Percentiles rank a stretch among this genome's conserved stretches.
Conservation (phyloP, 2,329 filamentous ascomycete genomes). For the Epichloe typhina region DNA sequence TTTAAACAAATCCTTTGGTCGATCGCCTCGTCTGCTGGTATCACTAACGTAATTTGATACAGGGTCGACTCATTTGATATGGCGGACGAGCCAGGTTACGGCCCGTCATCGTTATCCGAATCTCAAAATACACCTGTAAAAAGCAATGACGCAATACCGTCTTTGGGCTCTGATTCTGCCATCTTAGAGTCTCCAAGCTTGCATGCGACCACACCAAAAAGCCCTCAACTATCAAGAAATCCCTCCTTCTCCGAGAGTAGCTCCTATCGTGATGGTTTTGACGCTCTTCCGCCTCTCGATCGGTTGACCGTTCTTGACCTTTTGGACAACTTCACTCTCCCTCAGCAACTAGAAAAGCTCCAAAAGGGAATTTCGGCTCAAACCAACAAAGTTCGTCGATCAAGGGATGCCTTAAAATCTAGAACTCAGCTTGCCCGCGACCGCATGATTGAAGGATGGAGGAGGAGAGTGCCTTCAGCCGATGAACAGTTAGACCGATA, state of each 20-base stretch:
- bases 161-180: conserved; percentile 28
- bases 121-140: conserved; percentile 30
- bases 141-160: conserved; percentile 26
- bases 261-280: conserved; percentile 81
- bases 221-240: conserved; percentile 55
- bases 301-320: conserved; percentile 85
- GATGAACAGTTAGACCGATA: conserved; percentile 92
- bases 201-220: conserved; percentile 32
- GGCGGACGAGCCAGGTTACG: neutral
- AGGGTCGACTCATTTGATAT: conserved; percentile 1
- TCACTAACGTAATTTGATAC: neutral
- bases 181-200: conserved; percentile 37
- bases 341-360: conserved; percentile 81
- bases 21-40: neutral
- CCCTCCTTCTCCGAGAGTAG: conserved; percentile 73
- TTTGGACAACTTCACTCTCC: conserved; percentile 83
- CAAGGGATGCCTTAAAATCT: conserved; percentile 66
- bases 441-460: conserved; percentile 86
- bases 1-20: neutral
- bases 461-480: conserved; percentile 68
- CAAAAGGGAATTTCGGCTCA: conserved; percentile 73
- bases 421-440: conserved; percentile 69
- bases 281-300: conserved; percentile 75
- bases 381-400: conserved; percentile 71
- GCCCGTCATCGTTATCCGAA: neutral